Evolutionary conservation across 345 rosid genomes (phyloP).

Genomic region (Salix brachista): DNA sequence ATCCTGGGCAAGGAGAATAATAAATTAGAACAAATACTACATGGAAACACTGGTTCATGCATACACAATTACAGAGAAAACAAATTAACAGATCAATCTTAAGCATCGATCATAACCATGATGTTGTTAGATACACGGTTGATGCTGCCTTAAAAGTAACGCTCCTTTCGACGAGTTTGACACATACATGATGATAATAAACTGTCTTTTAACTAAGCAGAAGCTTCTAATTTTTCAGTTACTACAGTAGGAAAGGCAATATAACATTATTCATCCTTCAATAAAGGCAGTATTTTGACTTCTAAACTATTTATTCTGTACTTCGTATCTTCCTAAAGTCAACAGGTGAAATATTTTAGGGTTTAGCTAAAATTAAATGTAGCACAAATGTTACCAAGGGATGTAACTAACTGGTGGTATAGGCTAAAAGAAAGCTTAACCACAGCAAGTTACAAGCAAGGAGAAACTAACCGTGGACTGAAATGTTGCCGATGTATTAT

Average conservation of each 20-base stretch:
- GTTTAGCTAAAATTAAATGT: too few relatives aligned
- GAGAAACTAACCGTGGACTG: conserved; percentile 48
- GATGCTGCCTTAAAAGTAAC: not conserved
- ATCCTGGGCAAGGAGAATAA: conserved; percentile 31
- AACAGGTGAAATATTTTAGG: too few relatives aligned
- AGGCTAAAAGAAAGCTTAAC: not conserved
- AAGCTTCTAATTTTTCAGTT: not conserved
- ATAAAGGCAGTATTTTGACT: too few relatives aligned
- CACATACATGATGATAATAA: not conserved
- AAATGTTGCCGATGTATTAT: conserved; percentile 26
- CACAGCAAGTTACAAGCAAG: not conserved
- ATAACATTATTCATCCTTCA: not conserved
- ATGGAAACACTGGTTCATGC: not conserved
- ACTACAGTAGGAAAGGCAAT: not conserved
- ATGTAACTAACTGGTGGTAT: not conserved
- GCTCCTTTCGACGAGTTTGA: not conserved
- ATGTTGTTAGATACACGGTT: not conserved
- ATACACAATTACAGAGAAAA: not conserved
- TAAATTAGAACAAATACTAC: not conserved
- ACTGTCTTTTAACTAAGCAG: not conserved
- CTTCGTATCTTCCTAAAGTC: too few relatives aligned
- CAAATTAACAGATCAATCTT: not conserved
- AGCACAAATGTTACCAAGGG: not conserved
- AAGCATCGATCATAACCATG: not conserved
- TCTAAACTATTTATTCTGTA: too few relatives aligned